Conservation (phyloP, 306 rosid species). For the Cucumis cinereus region DNA sequence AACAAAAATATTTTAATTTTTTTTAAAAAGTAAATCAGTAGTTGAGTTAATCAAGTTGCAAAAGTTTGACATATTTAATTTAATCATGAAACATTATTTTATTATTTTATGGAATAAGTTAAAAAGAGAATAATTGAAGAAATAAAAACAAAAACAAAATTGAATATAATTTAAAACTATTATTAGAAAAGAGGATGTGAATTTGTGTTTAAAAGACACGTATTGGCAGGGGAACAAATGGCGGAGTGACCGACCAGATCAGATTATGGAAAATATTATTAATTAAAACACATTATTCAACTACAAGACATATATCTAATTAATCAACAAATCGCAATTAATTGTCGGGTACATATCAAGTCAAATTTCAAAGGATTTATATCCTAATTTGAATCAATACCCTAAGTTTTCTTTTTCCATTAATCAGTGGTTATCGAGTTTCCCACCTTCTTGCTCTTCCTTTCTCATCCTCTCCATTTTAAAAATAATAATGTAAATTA, state of each 20-base stretch:
- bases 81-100: neutral
- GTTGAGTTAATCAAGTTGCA: neutral
- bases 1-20: too few relatives aligned
- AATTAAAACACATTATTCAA: neutral
- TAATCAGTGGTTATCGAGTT: neutral
- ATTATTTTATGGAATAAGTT: neutral
- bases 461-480: neutral
- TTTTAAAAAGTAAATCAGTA: too few relatives aligned
- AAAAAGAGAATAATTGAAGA: neutral
- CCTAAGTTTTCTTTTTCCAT: neutral
- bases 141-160: neutral
- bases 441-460: neutral
- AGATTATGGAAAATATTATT: neutral
- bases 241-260: neutral
- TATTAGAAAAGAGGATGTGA: neutral
- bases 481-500: neutral
- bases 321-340: neutral
- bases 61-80: neutral
- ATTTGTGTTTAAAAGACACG: neutral
- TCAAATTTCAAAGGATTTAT: neutral
- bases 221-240: neutral
- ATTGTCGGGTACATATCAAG: neutral
- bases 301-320: neutral
- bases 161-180: neutral
- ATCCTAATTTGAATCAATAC: neutral